Evolutionary conservation across 176 grass and related monocot species (phyloP), one percentile per base, ranked within the genome.

Genomic region (Triticum urartu): DNA sequence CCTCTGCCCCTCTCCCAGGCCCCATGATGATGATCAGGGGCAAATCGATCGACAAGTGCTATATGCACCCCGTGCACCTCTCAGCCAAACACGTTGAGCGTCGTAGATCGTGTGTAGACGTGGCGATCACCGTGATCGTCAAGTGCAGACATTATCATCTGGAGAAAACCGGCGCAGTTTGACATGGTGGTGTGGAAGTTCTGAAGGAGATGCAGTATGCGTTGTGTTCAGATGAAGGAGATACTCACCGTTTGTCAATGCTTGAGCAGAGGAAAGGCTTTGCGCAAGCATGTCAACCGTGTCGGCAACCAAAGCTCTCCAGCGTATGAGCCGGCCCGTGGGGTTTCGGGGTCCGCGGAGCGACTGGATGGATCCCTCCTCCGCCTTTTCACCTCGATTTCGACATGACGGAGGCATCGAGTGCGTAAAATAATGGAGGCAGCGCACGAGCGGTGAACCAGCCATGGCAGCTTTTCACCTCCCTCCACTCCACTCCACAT

Each of bases 391-490:
- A 6, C 10, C 22, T 84, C 25, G 83, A 66, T 52, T 65, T 3
- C 28, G 28, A 30, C 28, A 30, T 30, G 61, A 67, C 35, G 61
- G 59, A 9, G 58, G 11, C 25, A 59, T 54, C 54, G 18, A 59
- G 20, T 59, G 50, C 12, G 35, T 6, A 18, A 86, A 81, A 80
- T 34, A 68, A 64, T 34, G 33, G 12, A 2, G 25, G 75, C 65
- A 47, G 84, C 42, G 89, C 89, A 91, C 89, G 89, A 85, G 89
- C 24, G 89, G 89, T 84, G 81, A 74, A 85, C 50, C 89, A 70
- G 63, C 79, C 78, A 69, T 86, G 63, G 77, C 88, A 82, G 88
- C 88, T 90, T 88, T 89, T 17, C 0, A 28, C 25, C 3, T 26
- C 28, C 12, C 64, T 6, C 28, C 64, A 26, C 13, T 6, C 28